Base-by-base conservation (phyloP, 2,329 filamentous ascomycete genomes). In the Beauveria asiatica region DNA sequence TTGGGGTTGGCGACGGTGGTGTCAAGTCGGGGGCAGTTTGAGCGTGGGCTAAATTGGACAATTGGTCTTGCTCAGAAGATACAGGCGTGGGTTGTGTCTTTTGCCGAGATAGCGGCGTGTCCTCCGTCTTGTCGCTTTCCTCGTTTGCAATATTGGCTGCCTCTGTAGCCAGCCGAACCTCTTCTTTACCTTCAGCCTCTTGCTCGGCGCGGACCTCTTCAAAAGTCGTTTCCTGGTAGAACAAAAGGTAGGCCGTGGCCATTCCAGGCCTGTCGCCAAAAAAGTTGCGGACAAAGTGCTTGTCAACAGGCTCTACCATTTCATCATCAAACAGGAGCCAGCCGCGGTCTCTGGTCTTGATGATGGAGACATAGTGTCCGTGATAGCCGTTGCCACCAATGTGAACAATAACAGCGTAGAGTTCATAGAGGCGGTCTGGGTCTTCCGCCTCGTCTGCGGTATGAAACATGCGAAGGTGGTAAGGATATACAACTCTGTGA, bases 241-340 rank as follows among this genome's bases (percentile, higher is more conserved):
- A 99, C 10, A 99, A 78, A 17, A 99, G 92, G 69, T 99, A 99
- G 33, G 94, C 94, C 67, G 92, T 97, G 10, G 94, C 94, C 72
- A 95, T 84, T 3, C 91, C 92, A 0, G 88, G 87, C 69, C 89
- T 91, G 70, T 97, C 94, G 17, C 94, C 94, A 68, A 99, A 99
- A 75, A 99, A 99, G 72, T 96, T 97, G 65, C 88, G 85, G 42
- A 99, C 94, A 69, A 95, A 99, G 70, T 89, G 87, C 74, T 97
- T 97, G 73, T 97, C 92, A 5, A 99, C 94, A 0, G 94, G 94
- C 72, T 99, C 94, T 5, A 99, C 94, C 85, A 97, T 92, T 75
- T 99, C 94, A 68, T 99, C 94, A 67, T 99, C 94, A 67, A 99
- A 99, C 6, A 99, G 77, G 46, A 99, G 77, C 94, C 94, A 99